A percentile compares a stretch with the other conserved stretches of the same genome.
Conservation (phyloP, 169 alveolate species). For the Miamiensis avidus region DNA sequence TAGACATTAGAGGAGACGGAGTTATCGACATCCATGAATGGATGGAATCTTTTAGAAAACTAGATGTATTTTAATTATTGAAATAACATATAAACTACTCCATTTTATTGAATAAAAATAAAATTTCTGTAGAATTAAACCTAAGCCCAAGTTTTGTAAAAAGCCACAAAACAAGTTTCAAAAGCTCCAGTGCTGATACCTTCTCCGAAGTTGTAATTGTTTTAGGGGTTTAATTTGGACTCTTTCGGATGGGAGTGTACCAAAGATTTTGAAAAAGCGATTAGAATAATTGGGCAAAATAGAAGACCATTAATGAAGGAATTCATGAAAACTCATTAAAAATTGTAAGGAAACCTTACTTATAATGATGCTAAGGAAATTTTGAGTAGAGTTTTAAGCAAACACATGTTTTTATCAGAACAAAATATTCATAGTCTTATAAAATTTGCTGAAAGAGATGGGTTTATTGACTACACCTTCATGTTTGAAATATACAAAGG, state of each 20-base stretch:
- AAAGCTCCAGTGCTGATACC: too few species aligned
- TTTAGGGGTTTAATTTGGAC: background rate
- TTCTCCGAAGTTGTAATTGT: background rate
- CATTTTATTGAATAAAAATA: too few species aligned
- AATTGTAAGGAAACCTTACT: background rate
- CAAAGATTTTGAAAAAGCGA: background rate
- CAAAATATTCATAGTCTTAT: conserved; percentile 1
- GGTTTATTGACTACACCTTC: conserved; percentile 13
- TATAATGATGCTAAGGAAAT: background rate
- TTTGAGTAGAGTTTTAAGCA: background rate
- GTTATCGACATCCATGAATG: conserved; percentile 76
- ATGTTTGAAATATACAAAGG: conserved; percentile 29
- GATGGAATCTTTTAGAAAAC: conserved; percentile 53
- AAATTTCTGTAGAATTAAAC: too few species aligned
- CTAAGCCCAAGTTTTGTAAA: too few species aligned
- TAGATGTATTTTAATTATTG: background rate
- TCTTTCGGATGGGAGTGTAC: conserved; percentile 1
- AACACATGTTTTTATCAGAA: background rate
- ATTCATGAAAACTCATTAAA: background rate
- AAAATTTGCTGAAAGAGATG: conserved; percentile 23
- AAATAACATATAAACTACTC: too few species aligned
- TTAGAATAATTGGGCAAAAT: conserved; percentile 1
- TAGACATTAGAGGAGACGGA: conserved; percentile 83
- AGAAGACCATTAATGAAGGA: conserved; percentile 17
- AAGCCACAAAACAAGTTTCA: too few species aligned